Base-by-base conservation (phyloP, 2,329 filamentous ascomycete genomes). In the Beauveria brongniartii region DNA sequence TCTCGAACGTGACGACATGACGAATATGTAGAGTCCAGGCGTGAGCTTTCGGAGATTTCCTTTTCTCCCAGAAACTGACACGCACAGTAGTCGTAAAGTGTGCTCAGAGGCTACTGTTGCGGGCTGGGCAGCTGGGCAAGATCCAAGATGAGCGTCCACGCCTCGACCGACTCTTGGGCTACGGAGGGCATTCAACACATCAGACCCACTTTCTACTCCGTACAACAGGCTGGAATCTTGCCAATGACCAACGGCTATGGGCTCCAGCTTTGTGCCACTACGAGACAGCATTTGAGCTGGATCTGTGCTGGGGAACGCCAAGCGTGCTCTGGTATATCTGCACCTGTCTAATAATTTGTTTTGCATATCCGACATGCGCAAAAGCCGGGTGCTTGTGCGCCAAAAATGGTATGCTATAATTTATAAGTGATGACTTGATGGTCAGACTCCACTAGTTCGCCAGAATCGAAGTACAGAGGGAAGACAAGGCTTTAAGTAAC, bases 161-260 rank as follows among this genome's bases (percentile, higher is more conserved):
- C 41, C 34, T 51, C 26, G 28, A 41, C 20, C 12, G 30, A 37
- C 18, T 50, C 44, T 30, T 41, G 22, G 46, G 44, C 30, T 37
- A 43, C 34, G 30, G 30, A 30, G 30, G 28, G 8, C 28, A 30
- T 22, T 59, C 50, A 54, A 30, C 56, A 30, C 10, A 20, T 9
- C 26, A 44, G 57, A 53, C 57, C 57, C 57, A 59, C 57, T 53
- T 59, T 59, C 57, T 28, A 26, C 34, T 37, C 5, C 5, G 34
- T 37, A 14, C 34, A 14, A 6, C 2, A 28, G 30, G 47, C 46
- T 47, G 55, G 37, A 59, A 52, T 52, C 47, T 59, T 59, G 44
- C n/a, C 24, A 52, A 2, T 7, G 37, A 30, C 22, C 37, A 22
- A 28, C 37, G 40, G 30, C 20, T 3, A 10, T 18, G 26, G 6